phyloP scores from a whole-genome alignment of 306 rosid species.

The Pterocarpus macrocarpus region DNA sequence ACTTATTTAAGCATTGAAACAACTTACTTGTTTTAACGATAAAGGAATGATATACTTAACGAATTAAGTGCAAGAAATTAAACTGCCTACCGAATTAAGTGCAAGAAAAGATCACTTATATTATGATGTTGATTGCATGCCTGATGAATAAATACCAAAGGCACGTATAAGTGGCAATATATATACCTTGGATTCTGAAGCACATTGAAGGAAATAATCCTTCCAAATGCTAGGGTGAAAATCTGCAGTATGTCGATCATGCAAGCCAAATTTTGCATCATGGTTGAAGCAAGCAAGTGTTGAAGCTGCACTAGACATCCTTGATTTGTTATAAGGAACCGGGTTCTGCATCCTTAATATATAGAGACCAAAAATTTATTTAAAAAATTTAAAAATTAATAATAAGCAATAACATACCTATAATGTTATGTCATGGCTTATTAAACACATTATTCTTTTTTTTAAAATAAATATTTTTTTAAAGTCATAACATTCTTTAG shows the following conservation, averaged over 20 bases:
- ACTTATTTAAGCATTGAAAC: too few species aligned
- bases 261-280: not conserved
- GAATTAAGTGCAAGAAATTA: not conserved
- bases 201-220: constrained; percentile 5
- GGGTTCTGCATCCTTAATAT: not conserved
- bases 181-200: not conserved
- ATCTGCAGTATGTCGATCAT: not conserved
- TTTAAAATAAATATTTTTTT: too few species aligned
- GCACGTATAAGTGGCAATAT: not conserved
- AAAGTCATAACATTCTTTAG: too few species aligned
- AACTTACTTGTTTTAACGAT: too few species aligned
- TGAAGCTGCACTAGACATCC: not conserved
- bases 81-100: not conserved
- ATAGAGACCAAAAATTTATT: too few species aligned
- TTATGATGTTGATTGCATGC: not conserved
- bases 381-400: too few species aligned
- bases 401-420: too few species aligned
- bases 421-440: too few species aligned
- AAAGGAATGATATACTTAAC: not conserved
- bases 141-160: too few species aligned
- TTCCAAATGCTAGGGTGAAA: constrained; percentile 27
- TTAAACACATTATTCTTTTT: too few species aligned
- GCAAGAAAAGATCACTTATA: not conserved
- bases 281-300: not conserved
- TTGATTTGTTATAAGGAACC: not conserved